Evolutionary conservation across 2,329 filamentous ascomycete species (phyloP), one percentile per base, ranked within the genome.

Genomic region (Neofusicoccum umdonicola): DNA sequence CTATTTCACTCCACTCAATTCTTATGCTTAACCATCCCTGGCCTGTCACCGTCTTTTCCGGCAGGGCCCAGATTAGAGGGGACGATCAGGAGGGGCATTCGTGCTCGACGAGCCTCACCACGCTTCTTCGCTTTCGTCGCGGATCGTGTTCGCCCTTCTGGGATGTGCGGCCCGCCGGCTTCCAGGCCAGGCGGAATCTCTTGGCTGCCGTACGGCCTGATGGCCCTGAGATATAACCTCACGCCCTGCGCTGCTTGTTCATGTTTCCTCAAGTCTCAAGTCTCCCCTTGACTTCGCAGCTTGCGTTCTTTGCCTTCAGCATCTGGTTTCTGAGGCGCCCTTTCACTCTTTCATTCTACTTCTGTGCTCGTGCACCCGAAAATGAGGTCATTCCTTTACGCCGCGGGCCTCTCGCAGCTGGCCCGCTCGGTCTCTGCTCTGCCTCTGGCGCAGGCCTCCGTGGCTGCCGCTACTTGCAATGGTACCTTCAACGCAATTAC

Each of bases 401-500:
- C 56, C n/a, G 56, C 56, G 12, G 42, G 56, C 12, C 42, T 60
- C n/a, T 19, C 56, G 56, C 56, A 60, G 56, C 56, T 60, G 56
- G 56, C 41, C 11, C 42, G 34, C 34, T 48, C 45, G 58, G 45
- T 45, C 6, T 11, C 45, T 6, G 58, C 58, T 3, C 34, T 62
- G 58, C 45, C 58, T 15, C 19, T 41, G 37, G 56, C 56, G 3
- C 39, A 60, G 39, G 5, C 56, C 1, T 37, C 56, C 4, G 56
- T 47, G 42, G 35, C 58, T 63, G 47, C 61, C 7, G 41, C 41
- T 34, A 57, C 22, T 12, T 57, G 50, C 51, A 64, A 57, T 8
- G 62, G 50, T 17, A 64, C 50, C 15, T 85, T 84, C 70, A 72
- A 71, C 2, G 70, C 77, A 3, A 78, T 85, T 52, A 78, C 82